Base-by-base conservation (phyloP, 768 basidiomycete species). In the Rhodotorula kratochvilovae region DNA sequence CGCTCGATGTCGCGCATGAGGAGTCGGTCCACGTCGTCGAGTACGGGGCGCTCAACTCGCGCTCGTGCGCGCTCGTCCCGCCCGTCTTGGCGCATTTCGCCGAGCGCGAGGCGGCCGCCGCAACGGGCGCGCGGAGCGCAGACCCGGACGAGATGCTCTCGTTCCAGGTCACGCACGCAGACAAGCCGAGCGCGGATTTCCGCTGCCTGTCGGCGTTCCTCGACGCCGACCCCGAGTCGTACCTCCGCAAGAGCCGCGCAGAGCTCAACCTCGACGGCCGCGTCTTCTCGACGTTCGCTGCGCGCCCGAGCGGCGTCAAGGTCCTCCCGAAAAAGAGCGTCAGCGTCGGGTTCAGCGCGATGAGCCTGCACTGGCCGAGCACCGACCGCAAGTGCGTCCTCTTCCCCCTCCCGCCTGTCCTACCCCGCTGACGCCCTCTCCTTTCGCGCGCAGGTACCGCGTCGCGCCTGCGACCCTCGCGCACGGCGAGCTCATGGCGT, bases 321-420 rank as follows among this genome's bases (percentile, higher is more conserved):
- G 71, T 77, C 21, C 59, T 71, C 16, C 76, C 78, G 17, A 67
- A 66, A 53, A 54, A 59, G 27, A 73, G 67, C 10, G 71, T 78
- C n/a, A 64, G 59, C 56, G 70, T 77, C 50, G 78, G 78, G 8
- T 74, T 75, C 62, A 68, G 69, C 15, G 73, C 77, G 15, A 73
- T 78, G 75, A 66, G 72, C 53, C 66, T 79, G 42, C 77, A 78
- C 46, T 77, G 76, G 76, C 70, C 72, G 5, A 67, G 54, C 29
- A 75, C 66, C 27, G 66, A 67, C 25, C 63, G 69, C 39, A 68
- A 71, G 73, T 74, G 66, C 50, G 73, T 63, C 55, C 5, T 19
- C 39, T 23, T 29, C 3, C 55, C 48, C 16, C 16, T 51, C 35
- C 7, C 27, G 25, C 6, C 16, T 31, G 27, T 21, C 13, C 11